These are phyloP conservation scores for Euphorbia tirucalli DNA, from an alignment of 345 rosid genomes.

Conservation along the genomic window DNA sequence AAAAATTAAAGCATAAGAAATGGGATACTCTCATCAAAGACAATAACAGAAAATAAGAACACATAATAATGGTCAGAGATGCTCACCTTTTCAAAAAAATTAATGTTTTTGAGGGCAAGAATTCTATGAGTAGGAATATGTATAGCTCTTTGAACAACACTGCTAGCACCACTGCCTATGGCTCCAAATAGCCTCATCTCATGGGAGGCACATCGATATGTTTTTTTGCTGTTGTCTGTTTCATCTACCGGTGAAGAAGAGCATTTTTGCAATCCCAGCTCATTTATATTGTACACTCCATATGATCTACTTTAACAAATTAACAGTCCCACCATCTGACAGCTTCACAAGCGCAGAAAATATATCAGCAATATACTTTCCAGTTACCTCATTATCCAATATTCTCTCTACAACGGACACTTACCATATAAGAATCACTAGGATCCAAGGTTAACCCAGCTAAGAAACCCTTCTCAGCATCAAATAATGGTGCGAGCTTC, in stretches of 20 bases:
- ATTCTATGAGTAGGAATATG: slow-evolving; percentile 83
- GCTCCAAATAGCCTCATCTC: slow-evolving; percentile 94
- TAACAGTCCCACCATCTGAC: slow-evolving; percentile 87
- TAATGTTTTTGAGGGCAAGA: slow-evolving; percentile 88
- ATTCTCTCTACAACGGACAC: slow-evolving; percentile 9
- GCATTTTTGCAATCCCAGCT: slow-evolving; percentile 89
- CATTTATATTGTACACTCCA: slow-evolving; percentile 85
- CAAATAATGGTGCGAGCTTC: slow-evolving; percentile 86
- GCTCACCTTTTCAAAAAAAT: slow-evolving; percentile 80
- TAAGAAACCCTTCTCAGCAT: slow-evolving; percentile 87
- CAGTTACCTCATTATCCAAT: not conserved
- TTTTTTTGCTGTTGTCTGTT: slow-evolving; percentile 58
- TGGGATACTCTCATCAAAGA: slow-evolving; percentile 4
- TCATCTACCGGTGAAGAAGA: slow-evolving; percentile 56
- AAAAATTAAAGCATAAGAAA: not conserved
- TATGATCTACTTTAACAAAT: slow-evolving; percentile 89
- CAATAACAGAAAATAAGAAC: slow-evolving; percentile 4
- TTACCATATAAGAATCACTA: slow-evolving; percentile 71
- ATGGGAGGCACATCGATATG: slow-evolving; percentile 80
- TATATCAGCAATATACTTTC: slow-evolving; percentile 1
- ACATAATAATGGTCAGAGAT: not conserved
- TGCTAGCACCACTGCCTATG: slow-evolving; percentile 95
- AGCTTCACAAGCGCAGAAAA: slow-evolving; percentile 44
- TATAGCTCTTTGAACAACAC: slow-evolving; percentile 95
- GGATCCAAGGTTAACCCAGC: slow-evolving; percentile 64